Evolutionary conservation across 768 basidiomycete genomes (phyloP).

Genomic region (Leccinum subgranulosum): DNA sequence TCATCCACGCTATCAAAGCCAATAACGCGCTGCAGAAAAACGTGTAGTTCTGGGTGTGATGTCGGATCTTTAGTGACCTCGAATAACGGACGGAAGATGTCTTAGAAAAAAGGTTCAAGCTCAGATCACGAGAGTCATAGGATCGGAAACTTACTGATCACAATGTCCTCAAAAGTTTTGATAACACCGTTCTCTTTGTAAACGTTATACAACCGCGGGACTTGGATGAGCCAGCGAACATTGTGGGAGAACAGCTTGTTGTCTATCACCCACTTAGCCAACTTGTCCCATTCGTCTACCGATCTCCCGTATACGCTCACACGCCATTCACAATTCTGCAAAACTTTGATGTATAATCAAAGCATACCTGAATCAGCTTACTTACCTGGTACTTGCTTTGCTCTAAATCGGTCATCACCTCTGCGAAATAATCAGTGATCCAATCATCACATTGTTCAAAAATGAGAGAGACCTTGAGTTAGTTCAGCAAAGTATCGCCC

Average conservation of each 20-base stretch:
- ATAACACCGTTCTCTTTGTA: slow-evolving; percentile 89
- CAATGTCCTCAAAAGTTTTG: slow-evolving; percentile 85
- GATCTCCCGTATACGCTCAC: slow-evolving; percentile 91
- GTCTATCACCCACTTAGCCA: slow-evolving; percentile 94
- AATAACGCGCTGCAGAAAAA: slow-evolving; percentile 91
- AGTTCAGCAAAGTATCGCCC: slow-evolving; percentile 94
- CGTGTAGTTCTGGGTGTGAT: slow-evolving; percentile 89
- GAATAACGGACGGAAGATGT: slow-evolving; percentile 90
- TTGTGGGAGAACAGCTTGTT: slow-evolving; percentile 95
- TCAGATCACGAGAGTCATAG: neutral
- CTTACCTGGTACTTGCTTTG: slow-evolving; percentile 96
- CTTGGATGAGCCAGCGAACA: slow-evolving; percentile 95
- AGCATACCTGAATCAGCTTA: neutral
- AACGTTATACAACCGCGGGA: slow-evolving; percentile 92
- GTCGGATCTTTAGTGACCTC: slow-evolving; percentile 93
- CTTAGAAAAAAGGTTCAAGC: slow-evolving; percentile 37
- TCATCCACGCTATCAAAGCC: slow-evolving; percentile 99
- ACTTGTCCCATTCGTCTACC: slow-evolving; percentile 91
- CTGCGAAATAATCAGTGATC: slow-evolving; percentile 38
- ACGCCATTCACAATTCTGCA: slow-evolving; percentile 93
- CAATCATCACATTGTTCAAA: neutral
- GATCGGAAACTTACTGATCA: slow-evolving; percentile 63
- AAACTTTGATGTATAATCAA: neutral
- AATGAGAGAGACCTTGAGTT: slow-evolving; percentile 63
- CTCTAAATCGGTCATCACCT: slow-evolving; percentile 96